Evolutionary conservation across 305 asterid species (phyloP).

Genomic region (Fraxinus greggii): DNA sequence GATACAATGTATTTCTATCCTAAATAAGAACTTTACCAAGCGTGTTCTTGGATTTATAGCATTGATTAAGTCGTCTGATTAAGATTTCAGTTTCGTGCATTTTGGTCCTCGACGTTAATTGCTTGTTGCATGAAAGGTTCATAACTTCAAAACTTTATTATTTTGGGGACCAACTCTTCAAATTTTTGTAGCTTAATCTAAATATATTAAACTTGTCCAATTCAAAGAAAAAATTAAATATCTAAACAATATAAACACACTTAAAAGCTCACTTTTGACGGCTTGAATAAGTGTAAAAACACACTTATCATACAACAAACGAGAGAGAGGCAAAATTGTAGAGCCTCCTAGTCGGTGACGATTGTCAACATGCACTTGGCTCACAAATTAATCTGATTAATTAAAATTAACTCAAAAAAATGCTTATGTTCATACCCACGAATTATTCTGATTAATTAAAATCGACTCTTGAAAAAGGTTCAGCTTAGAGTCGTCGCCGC

Average conservation of each 20-base stretch:
- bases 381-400: too few relatives aligned
- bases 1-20: neutral
- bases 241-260: neutral
- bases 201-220: neutral
- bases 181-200: neutral
- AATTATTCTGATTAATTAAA: neutral
- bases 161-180: neutral
- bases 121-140: neutral
- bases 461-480: constrained; percentile 13
- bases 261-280: neutral
- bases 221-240: neutral
- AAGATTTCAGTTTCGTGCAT: neutral
- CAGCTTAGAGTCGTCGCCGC: constrained; percentile 25
- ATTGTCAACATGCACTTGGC: too few relatives aligned
- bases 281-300: neutral
- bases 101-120: neutral
- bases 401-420: too few relatives aligned
- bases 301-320: neutral
- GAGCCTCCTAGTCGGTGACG: too few relatives aligned
- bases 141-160: neutral
- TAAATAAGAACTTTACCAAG: neutral
- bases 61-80: neutral
- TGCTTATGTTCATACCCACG: neutral
- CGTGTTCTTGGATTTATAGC: neutral
- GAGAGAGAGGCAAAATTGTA: neutral